Conservation (phyloP, 345 rosid genomes). For the Dovyalis caffra region DNA sequence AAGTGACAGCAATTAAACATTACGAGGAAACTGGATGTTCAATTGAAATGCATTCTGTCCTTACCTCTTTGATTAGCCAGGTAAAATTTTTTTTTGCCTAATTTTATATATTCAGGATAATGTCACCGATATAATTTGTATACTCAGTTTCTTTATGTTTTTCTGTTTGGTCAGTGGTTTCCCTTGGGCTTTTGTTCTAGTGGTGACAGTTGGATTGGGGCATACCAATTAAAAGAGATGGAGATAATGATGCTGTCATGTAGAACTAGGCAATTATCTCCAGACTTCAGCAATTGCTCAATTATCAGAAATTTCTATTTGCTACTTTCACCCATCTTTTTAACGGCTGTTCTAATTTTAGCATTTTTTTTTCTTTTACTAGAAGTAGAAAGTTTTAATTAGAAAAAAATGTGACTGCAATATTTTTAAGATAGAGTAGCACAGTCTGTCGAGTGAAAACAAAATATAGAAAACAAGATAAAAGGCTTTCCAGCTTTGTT, state of each 20-base stretch:
- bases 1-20: not conserved
- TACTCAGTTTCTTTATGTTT: too few relatives aligned
- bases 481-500: not conserved
- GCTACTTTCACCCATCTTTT: not conserved
- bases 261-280: not conserved
- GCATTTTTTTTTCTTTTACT: too few relatives aligned
- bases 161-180: too few relatives aligned
- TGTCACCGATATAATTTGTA: too few relatives aligned
- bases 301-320: too few relatives aligned
- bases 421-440: not conserved
- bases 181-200: too few relatives aligned
- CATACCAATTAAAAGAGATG: not conserved
- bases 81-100: too few relatives aligned
- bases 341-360: not conserved
- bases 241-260: not conserved
- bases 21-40: too few relatives aligned
- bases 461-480: not conserved
- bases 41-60: too few relatives aligned
- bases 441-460: not conserved
- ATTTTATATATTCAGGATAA: too few relatives aligned
- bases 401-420: not conserved
- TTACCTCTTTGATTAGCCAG: too few relatives aligned
- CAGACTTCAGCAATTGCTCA: not conserved
- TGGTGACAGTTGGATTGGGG: too few relatives aligned
- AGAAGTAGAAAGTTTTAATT: not conserved